A percentile compares a stretch with the other conserved stretches of the same genome.
These are phyloP conservation scores for Lactifluus echinatus DNA, from an alignment of 768 basidiomycete genomes.

Conservation along the genomic window DNA sequence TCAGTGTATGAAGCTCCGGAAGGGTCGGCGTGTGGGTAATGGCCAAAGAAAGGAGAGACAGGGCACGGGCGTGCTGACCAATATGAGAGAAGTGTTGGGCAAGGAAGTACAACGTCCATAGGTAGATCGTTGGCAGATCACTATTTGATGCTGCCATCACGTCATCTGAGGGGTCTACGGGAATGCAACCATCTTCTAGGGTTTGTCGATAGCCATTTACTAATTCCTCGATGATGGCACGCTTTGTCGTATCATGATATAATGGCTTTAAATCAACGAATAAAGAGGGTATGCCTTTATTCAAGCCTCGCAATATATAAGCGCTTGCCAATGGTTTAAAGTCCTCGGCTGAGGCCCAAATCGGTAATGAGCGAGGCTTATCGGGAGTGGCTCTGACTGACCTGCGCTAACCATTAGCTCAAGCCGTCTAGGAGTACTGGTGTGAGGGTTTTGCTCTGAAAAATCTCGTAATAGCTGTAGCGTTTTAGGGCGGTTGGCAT, in stretches of 20 bases:
- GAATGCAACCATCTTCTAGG: conserved; percentile 26
- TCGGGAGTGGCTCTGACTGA: conserved; percentile 14
- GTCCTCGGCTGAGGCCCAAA: conserved; percentile 40
- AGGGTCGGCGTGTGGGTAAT: conserved; percentile 85
- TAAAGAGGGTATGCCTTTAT: conserved; percentile 85
- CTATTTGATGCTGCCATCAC: conserved; percentile 18
- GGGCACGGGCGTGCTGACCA: conserved; percentile 38
- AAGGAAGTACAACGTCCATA: conserved; percentile 95
- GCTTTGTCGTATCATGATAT: conserved; percentile 59
- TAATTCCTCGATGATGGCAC: conserved; percentile 56
- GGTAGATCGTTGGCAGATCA: conserved; percentile 70
- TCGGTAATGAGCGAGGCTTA: neutral
- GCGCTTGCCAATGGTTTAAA: conserved; percentile 57
- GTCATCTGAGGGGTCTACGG: conserved; percentile 1
- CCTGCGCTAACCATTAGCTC: conserved; percentile 58
- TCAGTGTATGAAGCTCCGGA: conserved; percentile 79
- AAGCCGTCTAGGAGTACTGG: conserved; percentile 64
- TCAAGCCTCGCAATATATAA: conserved; percentile 64
- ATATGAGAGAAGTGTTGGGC: conserved; percentile 80
- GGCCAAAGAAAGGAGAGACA: conserved; percentile 57
- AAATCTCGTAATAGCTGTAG: conserved; percentile 53
- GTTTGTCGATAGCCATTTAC: conserved; percentile 42
- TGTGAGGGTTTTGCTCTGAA: conserved; percentile 51
- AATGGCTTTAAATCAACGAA: conserved; percentile 89
- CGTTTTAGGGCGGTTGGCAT: conserved; percentile 44